These are phyloP conservation scores for Monilinia polystroma DNA, from an alignment of 2,329 filamentous ascomycete species.

Conservation along the genomic window DNA sequence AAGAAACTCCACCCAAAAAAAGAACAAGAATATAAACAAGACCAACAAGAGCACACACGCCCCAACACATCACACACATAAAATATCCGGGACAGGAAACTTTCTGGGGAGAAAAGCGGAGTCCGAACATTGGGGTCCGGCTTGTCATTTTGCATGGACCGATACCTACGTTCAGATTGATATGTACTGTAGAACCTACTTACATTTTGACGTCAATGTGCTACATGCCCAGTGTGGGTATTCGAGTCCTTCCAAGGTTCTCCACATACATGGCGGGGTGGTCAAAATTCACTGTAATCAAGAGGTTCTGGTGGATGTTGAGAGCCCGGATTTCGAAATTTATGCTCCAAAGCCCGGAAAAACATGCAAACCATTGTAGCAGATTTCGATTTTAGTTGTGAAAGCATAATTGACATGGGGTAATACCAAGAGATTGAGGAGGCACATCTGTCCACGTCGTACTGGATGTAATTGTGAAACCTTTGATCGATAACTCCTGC, in stretches of 20 bases:
- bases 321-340: neutral
- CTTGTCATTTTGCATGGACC: no score
- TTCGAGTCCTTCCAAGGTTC: neutral
- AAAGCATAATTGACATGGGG: slow-evolving; percentile 13
- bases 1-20: no score
- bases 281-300: slow-evolving; percentile 12
- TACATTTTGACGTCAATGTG: no score
- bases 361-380: neutral
- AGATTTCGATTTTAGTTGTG: slow-evolving; percentile 17
- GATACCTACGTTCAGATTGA: no score
- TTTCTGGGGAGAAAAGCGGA: no score
- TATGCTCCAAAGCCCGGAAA: neutral
- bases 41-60: no score
- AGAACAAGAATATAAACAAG: no score
- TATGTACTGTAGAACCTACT: no score
- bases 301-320: neutral
- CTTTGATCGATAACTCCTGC: slow-evolving; percentile 17
- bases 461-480: slow-evolving; percentile 19
- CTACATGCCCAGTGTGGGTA: no score
- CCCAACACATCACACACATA: no score
- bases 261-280: neutral
- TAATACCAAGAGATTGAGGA: neutral
- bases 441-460: slow-evolving; percentile 9
- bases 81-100: no score
- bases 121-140: no score